Evolutionary conservation across 768 basidiomycete genomes (phyloP).

Genomic region (Mrakia gelida): DNA sequence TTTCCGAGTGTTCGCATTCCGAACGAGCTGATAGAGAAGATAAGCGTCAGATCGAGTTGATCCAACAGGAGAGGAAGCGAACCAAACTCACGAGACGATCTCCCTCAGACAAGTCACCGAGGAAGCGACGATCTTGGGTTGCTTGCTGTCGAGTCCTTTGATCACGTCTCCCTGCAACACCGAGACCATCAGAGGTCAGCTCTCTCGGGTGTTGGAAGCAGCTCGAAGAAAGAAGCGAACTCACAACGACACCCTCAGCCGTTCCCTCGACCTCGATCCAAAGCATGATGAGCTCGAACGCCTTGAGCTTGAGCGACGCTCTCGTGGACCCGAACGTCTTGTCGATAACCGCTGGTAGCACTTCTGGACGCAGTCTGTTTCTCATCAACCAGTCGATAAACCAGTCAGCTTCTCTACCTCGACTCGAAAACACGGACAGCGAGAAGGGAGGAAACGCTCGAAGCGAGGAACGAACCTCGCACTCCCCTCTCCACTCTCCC

Average conservation of each 20-base stretch:
- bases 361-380: conserved; percentile 61
- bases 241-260: conserved; percentile 79
- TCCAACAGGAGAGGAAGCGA: neutral
- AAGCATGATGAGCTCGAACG: conserved; percentile 76
- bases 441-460: neutral
- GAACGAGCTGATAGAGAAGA: conserved; percentile 57
- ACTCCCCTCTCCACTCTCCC: conserved; percentile 84
- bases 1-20: conserved; percentile 61
- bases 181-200: neutral
- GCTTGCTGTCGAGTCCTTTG: conserved; percentile 82
- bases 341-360: conserved; percentile 89
- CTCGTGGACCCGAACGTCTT: conserved; percentile 90
- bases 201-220: too few relatives aligned
- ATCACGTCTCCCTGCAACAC: conserved; percentile 62
- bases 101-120: conserved; percentile 74
- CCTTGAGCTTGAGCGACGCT: conserved; percentile 82
- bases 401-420: neutral
- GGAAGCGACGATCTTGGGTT: conserved; percentile 87
- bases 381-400: too few relatives aligned
- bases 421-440: too few relatives aligned
- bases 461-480: conserved; percentile 49
- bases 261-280: conserved; percentile 92
- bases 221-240: conserved; percentile 45
- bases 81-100: conserved; percentile 63
- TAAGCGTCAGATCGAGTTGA: neutral